phyloP scores from a whole-genome alignment of 2,329 filamentous ascomycete species.

The Sphaerulina populicola region DNA sequence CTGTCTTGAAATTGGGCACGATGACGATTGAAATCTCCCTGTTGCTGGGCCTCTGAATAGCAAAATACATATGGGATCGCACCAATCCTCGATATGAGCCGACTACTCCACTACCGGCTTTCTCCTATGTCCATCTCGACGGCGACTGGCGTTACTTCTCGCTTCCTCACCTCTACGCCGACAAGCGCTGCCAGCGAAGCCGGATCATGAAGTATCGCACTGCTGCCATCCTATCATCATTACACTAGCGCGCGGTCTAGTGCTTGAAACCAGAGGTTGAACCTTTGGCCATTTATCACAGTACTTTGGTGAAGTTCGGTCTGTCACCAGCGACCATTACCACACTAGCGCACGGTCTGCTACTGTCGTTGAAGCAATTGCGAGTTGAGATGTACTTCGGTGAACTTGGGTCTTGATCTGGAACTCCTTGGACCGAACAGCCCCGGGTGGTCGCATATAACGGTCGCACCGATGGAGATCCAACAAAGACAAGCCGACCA shows the following conservation, averaged over 20 bases:
- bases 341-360: too few relatives aligned
- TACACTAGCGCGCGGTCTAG: too few relatives aligned
- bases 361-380: neutral
- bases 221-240: neutral
- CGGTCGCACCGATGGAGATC: neutral
- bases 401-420: neutral
- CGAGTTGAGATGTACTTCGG: neutral
- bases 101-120: neutral
- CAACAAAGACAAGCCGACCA: neutral
- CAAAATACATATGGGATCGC: slow-evolving; percentile 2
- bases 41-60: neutral
- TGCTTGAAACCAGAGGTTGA: too few relatives aligned
- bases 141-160: neutral
- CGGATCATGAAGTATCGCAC: neutral
- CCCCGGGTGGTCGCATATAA: neutral
- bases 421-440: neutral
- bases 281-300: too few relatives aligned
- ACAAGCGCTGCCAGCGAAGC: neutral
- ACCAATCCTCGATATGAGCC: neutral
- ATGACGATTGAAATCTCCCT: neutral
- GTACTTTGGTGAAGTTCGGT: neutral
- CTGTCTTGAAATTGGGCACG: neutral
- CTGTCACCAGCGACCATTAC: neutral
- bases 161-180: neutral
- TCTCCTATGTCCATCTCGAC: neutral